Base-by-base conservation (phyloP, 2,329 filamentous ascomycete species). In the Diaporthe aspalathi region DNA sequence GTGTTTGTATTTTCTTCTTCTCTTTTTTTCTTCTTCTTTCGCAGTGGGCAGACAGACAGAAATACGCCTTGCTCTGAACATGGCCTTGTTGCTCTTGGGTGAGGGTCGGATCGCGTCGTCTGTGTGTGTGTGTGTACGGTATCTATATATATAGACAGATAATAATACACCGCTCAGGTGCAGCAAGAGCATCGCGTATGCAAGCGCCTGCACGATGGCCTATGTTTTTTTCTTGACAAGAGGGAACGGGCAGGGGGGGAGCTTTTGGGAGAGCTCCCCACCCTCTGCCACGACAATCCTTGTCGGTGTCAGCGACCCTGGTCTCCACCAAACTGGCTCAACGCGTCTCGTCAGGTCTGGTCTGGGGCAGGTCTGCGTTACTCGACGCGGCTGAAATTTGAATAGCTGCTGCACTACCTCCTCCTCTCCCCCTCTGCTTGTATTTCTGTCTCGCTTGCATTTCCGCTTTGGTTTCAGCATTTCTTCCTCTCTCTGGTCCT, bases 331-430 rank as follows among this genome's bases (percentile, higher is more conserved):
- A 60, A 63, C 60, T 67, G 29, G 60, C 60, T 50, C 60, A 70
- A 68, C 68, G 68, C 67, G 71, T 70, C 70, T 69, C 56, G 65
- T 69, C 56, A 29, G 54, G 53, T 17, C 45, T 50, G 45, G 29
- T 38, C 60, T 65, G 60, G 45, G 60, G 45, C 29, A 32, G 45
- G 45, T 56, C 67, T 60, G 67, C 67, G 67, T 65, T 50, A 29
- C 60, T 67, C 68, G 71, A 70, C 68, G 68, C 63, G 68, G 68
- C 65, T 72, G 50, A 70, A 60, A 54, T 70, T 68, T 68, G 68
- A 70, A 70, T 65, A 68, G 70, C 52, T 68, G 53, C 68, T 72
- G 54, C 60, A 67, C 60, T 43, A 53, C 67, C 45, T 49, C 43
- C 52, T 29, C 57, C 20, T 27, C 66, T 9, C 9, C 32, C 50